Base-by-base conservation (phyloP, 176 grass and related monocot genomes). In the Oryza brachyantha region DNA sequence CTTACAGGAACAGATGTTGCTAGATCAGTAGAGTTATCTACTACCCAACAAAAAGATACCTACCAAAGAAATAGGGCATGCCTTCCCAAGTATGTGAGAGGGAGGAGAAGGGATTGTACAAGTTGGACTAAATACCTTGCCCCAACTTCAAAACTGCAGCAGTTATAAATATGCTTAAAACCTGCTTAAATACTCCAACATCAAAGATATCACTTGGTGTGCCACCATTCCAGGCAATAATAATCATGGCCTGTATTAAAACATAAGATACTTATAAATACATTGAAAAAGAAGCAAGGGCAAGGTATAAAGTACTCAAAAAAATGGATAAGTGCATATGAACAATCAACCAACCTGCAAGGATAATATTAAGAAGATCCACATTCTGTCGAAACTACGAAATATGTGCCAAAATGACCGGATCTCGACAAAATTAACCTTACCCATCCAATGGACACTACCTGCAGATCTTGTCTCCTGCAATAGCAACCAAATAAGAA, bases 361-460 rank as follows among this genome's bases (percentile, higher is more conserved):
- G 81, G 89, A 92, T 81, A 99, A 74, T 80, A 99, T 93, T 42
- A 99, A 89, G 74, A 99, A 99, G 83, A 83, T 95, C 96, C 96
- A 99, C 96, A 99, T 99, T 76, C 92, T 87, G 74, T 99, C 90
- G 16, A 99, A 99, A 95, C 96, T 99, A 86, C 90, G 85, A 42
- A 99, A 99, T 81, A 95, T 87, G 70, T 99, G 96, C 92, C 96
- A 99, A 81, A 95, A 99, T 37, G 96, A 99, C 10, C 96, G 89
- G 83, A 99, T 95, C 74, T 99, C 96, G 40, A 99, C 96, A 87
- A 99, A 99, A 93, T 95, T 99, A 68, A 95, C 80, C 76, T 99
- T 99, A 72, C 96, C 96, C 82, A 91, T 91, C 96, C 96, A 95
- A 17, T 73, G 89, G 45, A 91, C 88, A 71, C 70, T 88, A 31